A percentile compares a stretch with the other conserved stretches of the same genome.
Conservation (phyloP, 176 grass and related monocot species). For the Pontederia paniculata region DNA sequence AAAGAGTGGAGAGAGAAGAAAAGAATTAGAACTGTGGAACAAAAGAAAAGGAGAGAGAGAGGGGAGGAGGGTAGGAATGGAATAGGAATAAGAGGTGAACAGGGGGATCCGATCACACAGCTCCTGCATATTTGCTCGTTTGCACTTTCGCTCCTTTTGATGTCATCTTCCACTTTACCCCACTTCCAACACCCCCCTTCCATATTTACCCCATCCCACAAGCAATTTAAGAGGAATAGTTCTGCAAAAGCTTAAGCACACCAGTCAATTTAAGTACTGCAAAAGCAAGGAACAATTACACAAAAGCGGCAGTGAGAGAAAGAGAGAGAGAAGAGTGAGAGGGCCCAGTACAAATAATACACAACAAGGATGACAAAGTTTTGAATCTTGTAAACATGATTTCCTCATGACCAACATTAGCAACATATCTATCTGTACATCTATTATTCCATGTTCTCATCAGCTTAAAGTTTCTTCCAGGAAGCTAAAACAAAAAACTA, state of each 20-base stretch:
- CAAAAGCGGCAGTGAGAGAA: conserved; percentile 16
- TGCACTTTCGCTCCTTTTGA: conserved; percentile 18
- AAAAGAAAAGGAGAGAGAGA: background rate
- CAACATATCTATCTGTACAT: conserved; percentile 54
- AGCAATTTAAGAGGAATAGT: background rate
- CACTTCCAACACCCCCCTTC: background rate
- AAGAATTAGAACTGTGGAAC: background rate
- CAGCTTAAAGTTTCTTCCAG: conserved; percentile 54
- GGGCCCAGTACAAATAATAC: conserved; percentile 10
- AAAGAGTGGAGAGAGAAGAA: background rate
- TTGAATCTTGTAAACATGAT: background rate
- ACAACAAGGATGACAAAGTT: background rate
- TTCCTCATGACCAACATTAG: background rate
- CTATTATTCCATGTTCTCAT: conserved; percentile 37
- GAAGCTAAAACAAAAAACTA: conserved; percentile 34
- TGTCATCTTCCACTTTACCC: background rate
- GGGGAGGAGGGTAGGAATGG: background rate
- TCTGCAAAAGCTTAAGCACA: conserved; percentile 7
- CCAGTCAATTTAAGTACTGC: conserved; percentile 48
- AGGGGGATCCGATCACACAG: background rate
- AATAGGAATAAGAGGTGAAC: conserved; percentile 1
- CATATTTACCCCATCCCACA: background rate
- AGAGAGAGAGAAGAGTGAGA: conserved; percentile 22
- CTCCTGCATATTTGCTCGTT: background rate
- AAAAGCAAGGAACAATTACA: conserved; percentile 34